Percentiles rank a stretch among this genome's conserved stretches.
These are phyloP conservation scores for Arabidopsis hybrid DNA, from an alignment of 441 rosid species.

Conservation along the genomic window DNA sequence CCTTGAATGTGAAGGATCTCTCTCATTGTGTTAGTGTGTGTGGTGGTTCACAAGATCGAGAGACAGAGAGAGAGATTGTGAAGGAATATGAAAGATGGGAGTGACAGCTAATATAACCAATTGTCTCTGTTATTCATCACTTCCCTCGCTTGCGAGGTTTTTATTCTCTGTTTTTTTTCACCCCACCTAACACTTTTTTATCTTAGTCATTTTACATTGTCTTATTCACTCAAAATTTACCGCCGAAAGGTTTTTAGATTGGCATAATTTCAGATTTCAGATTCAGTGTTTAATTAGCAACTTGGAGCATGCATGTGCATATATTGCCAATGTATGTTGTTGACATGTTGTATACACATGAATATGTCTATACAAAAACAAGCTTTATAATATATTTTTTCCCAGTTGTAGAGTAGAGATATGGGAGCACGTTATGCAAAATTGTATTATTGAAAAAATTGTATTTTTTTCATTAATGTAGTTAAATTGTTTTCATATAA, in stretches of 20 bases:
- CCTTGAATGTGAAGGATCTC: constrained; percentile 38
- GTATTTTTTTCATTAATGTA: too few species aligned
- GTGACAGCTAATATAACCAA: constrained; percentile 12
- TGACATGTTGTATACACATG: not conserved
- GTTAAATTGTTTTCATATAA: too few species aligned
- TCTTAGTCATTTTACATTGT: not conserved
- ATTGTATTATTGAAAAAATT: too few species aligned
- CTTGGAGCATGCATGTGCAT: not conserved
- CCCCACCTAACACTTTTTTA: not conserved
- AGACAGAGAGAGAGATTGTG: not conserved
- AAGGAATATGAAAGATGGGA: not conserved
- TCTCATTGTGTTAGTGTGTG: constrained; percentile 23
- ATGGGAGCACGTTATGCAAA: not conserved
- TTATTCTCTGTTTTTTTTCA: not conserved
- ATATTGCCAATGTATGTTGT: not conserved
- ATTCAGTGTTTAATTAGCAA: not conserved
- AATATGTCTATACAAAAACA: not conserved
- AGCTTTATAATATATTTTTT: not conserved
- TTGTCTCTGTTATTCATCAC: not conserved
- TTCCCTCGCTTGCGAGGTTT: constrained; percentile 5
- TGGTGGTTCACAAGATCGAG: constrained; percentile 1
- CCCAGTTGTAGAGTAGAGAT: not conserved
- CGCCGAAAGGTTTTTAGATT: too few species aligned
- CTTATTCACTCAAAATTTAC: too few species aligned
- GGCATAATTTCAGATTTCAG: not conserved